Conservation (phyloP, 768 basidiomycete genomes). For the Amylocystis lapponica region DNA sequence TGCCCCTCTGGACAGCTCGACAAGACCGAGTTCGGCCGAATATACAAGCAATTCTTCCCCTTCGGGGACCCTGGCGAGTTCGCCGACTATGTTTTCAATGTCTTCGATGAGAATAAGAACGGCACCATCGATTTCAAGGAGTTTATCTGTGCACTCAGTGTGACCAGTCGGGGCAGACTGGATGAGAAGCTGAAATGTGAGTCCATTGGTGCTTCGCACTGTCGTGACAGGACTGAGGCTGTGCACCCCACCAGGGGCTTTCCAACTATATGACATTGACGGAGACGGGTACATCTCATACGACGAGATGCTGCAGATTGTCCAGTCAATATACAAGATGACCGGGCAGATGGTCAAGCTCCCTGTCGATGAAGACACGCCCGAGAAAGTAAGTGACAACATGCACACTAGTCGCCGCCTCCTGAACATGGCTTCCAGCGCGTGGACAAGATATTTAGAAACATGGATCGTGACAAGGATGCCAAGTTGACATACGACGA, state of each 20-base stretch:
- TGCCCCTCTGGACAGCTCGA: slow-evolving; percentile 96
- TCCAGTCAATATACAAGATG: slow-evolving; percentile 99
- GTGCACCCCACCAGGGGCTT: slow-evolving; percentile 70
- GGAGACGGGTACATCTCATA: slow-evolving; percentile 98
- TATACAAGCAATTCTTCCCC: slow-evolving; percentile 99
- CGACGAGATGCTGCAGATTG: slow-evolving; percentile 98
- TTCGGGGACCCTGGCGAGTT: slow-evolving; percentile 97
- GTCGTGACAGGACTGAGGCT: neutral
- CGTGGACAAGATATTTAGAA: slow-evolving; percentile 96
- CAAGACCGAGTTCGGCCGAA: slow-evolving; percentile 91
- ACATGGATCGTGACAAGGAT: slow-evolving; percentile 96
- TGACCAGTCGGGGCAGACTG: slow-evolving; percentile 86
- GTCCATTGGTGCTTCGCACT: slow-evolving; percentile 23
- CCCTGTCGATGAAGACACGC: slow-evolving; percentile 98
- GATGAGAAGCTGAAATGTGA: slow-evolving; percentile 98
- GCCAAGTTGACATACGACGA: slow-evolving; percentile 92
- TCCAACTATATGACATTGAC: slow-evolving; percentile 98
- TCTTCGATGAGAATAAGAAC: slow-evolving; percentile 92
- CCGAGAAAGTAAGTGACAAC: slow-evolving; percentile 75
- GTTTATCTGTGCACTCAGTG: slow-evolving; percentile 96
- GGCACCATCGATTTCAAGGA: slow-evolving; percentile 99
- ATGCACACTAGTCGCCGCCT: neutral
- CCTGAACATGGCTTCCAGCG: slow-evolving; percentile 47
- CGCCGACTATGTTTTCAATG: slow-evolving; percentile 98
- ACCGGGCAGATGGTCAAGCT: slow-evolving; percentile 99